These are phyloP conservation scores for Diaporthe sp. DNA, from an alignment of 2,329 filamentous ascomycete species.

Conservation along the genomic window DNA sequence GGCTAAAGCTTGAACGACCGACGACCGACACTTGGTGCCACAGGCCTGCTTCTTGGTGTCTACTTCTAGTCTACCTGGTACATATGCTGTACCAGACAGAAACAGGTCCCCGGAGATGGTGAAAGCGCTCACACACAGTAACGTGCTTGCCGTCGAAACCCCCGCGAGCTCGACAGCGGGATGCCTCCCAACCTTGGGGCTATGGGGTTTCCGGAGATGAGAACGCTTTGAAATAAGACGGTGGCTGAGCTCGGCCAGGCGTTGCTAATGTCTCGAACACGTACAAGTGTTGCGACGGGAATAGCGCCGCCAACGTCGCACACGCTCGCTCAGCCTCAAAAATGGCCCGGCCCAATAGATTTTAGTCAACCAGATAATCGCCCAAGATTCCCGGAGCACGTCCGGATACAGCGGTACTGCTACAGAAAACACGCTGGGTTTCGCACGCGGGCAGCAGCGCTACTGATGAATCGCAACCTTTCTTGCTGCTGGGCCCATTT, in stretches of 20 bases:
- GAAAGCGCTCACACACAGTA: neutral
- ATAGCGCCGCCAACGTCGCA: slow-evolving; percentile 24
- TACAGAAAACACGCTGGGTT: neutral
- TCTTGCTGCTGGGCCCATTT: neutral
- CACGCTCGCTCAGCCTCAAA: slow-evolving; percentile 37
- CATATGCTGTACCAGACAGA: neutral
- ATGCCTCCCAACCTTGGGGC: neutral
- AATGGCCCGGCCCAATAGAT: slow-evolving; percentile 29
- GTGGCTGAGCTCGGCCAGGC: slow-evolving; percentile 27
- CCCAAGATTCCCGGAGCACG: slow-evolving; percentile 15
- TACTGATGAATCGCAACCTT: neutral
- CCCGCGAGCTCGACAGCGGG: neutral
- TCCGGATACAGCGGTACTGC: slow-evolving; percentile 19
- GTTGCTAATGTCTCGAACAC: slow-evolving; percentile 25
- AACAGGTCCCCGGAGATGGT: neutral
- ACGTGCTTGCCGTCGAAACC: neutral
- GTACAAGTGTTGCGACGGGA: slow-evolving; percentile 26
- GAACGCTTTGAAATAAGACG: slow-evolving; percentile 11
- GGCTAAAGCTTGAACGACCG: slow-evolving; percentile 32
- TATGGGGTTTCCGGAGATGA: slow-evolving; percentile 21
- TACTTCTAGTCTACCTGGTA: neutral
- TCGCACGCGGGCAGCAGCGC: neutral
- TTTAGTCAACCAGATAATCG: slow-evolving; percentile 14
- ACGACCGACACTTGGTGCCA: slow-evolving; percentile 22
- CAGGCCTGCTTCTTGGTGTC: neutral